Conservation (phyloP, 2,329 filamentous ascomycete genomes). For the Geosmithia putterillii region DNA sequence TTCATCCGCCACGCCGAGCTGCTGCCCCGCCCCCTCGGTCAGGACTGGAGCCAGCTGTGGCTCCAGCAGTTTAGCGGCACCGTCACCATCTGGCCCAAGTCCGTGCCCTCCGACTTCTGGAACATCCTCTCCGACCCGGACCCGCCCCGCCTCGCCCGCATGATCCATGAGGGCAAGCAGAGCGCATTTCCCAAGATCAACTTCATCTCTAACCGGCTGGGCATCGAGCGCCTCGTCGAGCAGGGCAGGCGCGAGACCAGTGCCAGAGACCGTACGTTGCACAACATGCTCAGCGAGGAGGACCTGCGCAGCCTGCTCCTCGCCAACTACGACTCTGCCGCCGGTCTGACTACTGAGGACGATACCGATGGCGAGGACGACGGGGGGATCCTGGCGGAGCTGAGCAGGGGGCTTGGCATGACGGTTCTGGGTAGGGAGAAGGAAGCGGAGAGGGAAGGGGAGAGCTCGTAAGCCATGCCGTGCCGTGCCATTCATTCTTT, state of each 20-base stretch:
- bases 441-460: no score
- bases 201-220: slow-evolving; percentile 79
- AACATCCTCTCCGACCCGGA: slow-evolving; percentile 80
- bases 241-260: slow-evolving; percentile 42
- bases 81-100: slow-evolving; percentile 92
- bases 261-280: slow-evolving; percentile 37
- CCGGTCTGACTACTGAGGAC: slow-evolving; percentile 18
- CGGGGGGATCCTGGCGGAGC: slow-evolving; percentile 5
- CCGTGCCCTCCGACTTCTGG: slow-evolving; percentile 64
- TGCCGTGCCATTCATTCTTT: no score
- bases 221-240: slow-evolving; percentile 63
- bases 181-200: slow-evolving; percentile 84
- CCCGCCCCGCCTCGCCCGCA: slow-evolving; percentile 60
- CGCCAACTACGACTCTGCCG: slow-evolving; percentile 9
- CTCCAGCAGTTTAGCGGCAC: slow-evolving; percentile 90
- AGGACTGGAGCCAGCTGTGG: slow-evolving; percentile 97
- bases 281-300: slow-evolving; percentile 49
- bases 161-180: slow-evolving; percentile 85
- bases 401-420: slow-evolving; percentile 10
- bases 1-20: slow-evolving; percentile 88
- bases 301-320: slow-evolving; percentile 39
- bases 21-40: slow-evolving; percentile 76
- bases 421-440: slow-evolving; percentile 5
- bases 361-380: slow-evolving; percentile 20
- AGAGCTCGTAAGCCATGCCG: no score